These are phyloP conservation scores for Colletotrichum viniferum DNA, from an alignment of 2,329 filamentous ascomycete species.

Conservation along the genomic window DNA sequence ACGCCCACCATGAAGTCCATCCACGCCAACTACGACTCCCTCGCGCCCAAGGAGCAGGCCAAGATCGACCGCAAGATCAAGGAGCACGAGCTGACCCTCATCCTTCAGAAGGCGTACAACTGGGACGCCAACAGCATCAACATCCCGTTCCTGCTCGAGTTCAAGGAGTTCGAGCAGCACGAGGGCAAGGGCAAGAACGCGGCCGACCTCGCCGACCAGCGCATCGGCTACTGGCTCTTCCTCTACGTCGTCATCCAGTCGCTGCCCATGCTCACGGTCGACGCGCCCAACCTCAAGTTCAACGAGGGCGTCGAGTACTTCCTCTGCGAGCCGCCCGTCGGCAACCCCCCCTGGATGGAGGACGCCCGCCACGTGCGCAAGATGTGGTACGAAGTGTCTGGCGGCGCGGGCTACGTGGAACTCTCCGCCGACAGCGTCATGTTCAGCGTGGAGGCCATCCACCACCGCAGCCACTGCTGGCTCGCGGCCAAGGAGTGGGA, in stretches of 20 bases:
- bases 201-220: conserved; percentile 72
- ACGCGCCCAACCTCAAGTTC: conserved; percentile 72
- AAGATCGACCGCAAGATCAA: conserved; percentile 77
- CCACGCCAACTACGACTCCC: conserved; percentile 65
- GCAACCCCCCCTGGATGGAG: conserved; percentile 74
- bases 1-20: conserved; percentile 73
- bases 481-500: conserved; percentile 57
- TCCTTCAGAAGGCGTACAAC: conserved; percentile 85
- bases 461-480: conserved; percentile 63
- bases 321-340: conserved; percentile 76
- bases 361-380: conserved; percentile 67
- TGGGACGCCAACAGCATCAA: conserved; percentile 65
- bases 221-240: conserved; percentile 82
- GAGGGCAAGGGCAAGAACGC: conserved; percentile 68
- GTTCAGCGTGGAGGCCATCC: conserved; percentile 65
- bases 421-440: conserved; percentile 64
- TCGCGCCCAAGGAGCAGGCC: conserved; percentile 75
- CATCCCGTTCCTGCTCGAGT: conserved; percentile 70
- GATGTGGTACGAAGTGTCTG: conserved; percentile 78
- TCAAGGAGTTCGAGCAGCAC: conserved; percentile 73
- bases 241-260: conserved; percentile 79
- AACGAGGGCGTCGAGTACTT: conserved; percentile 82
- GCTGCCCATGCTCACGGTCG: conserved; percentile 77
- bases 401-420: conserved; percentile 59
- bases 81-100: conserved; percentile 75